Base-by-base conservation (phyloP, 805 yeast genomes). In the Tetrapisispora pingtungensis region DNA sequence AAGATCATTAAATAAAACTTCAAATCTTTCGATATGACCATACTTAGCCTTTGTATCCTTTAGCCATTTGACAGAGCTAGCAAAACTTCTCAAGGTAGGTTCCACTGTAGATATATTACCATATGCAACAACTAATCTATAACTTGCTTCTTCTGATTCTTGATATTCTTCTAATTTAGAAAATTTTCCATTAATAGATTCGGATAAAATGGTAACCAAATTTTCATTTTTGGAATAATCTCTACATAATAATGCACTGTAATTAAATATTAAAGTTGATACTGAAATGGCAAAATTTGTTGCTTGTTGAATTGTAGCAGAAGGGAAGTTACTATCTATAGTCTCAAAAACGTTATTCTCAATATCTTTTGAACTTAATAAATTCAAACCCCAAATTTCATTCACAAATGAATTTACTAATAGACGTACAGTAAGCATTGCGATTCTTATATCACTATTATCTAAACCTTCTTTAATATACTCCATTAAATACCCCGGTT, bases 121-220 rank as follows among this genome's bases (percentile, higher is more conserved):
- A 46, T 69, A 71, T 0, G 83, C 79, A 22, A 84, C 68, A 10
- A 73, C 49, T 19, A 79, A 51, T 55, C 95, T 71, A 59, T 84
- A 85, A 0, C 78, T 75, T 2, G 88, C 76, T 60, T 85, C 95
- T 33, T 77, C 72, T 33, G 74, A 74, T 1, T 64, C 54, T 31
- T 55, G 59, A 26, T 56, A 56, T 2, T 51, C 47, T 8, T 65
- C 62, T 8, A 66, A 53, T 3, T 53, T 50, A 4, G 59, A 63
- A 38, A 57, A 59, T 24, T 59, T 59, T 0, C 49, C 46, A 30
- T 61, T 58, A 10, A 66, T 40, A 1, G 57, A 56, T 18, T 59
- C 64, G 2, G 62, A 49, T 13, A 70, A 34, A 20, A 59, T 50
- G 15, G 66, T 61, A 1, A 63, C 48, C 44, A 64, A 53, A 26